These are phyloP conservation scores for Phlebiopsis gigantea DNA, from an alignment of 768 basidiomycete species.

Conservation along the genomic window DNA sequence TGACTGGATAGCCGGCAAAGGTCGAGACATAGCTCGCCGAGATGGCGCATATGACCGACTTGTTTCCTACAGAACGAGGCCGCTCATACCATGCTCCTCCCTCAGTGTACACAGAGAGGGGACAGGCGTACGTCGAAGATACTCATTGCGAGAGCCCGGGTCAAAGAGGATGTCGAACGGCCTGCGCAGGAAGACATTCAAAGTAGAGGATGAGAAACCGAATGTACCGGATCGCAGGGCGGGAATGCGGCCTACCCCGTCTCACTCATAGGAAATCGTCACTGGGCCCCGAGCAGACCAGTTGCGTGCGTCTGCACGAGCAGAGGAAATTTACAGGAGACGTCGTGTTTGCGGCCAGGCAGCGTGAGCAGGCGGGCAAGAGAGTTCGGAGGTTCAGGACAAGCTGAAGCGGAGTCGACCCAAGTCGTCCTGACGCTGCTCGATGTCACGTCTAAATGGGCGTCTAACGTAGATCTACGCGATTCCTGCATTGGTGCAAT, in stretches of 20 bases:
- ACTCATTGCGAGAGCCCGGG: slow-evolving; percentile 54
- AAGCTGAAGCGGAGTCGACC: neutral
- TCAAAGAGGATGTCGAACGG: slow-evolving; percentile 61
- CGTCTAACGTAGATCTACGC: neutral
- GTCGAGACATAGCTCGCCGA: slow-evolving; percentile 91
- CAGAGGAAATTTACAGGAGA: slow-evolving; percentile 4
- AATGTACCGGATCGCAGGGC: neutral
- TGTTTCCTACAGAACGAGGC: slow-evolving; percentile 51
- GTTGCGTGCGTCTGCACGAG: slow-evolving; percentile 68
- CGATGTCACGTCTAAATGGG: neutral
- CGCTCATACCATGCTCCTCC: neutral
- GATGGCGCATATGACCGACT: slow-evolving; percentile 85
- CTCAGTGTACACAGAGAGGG: neutral
- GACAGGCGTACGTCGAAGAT: slow-evolving; percentile 52
- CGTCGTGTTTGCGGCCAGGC: slow-evolving; percentile 9
- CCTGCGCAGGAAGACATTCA: slow-evolving; percentile 28
- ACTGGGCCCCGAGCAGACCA: slow-evolving; percentile 64
- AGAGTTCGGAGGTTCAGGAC: neutral
- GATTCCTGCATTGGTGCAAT: neutral
- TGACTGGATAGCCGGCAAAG: slow-evolving; percentile 83
- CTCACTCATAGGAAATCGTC: slow-evolving; percentile 75
- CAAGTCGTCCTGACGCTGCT: neutral
- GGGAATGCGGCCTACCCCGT: slow-evolving; percentile 38
- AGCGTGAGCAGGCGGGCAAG: neutral
- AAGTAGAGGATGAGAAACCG: neutral